Base-by-base conservation (phyloP, 1,139 yeast species). In the Protomyces pachydermus region DNA sequence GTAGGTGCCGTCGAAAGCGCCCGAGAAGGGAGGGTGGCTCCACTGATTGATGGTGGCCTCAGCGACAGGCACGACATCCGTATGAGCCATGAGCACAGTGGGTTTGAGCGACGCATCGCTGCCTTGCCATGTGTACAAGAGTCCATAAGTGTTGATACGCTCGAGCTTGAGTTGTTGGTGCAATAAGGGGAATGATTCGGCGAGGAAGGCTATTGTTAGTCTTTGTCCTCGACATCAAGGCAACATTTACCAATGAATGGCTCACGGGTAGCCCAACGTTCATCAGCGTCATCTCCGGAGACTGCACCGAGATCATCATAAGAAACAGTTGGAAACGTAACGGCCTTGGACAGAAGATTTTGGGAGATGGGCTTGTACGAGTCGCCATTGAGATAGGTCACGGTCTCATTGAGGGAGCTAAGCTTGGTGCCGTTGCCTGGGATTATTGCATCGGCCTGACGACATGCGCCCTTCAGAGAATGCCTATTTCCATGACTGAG, bases 41-140 rank as follows among this genome's bases (percentile, higher is more conserved):
- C 96, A 88, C 58, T 80, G 77, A 46, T 73, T 78, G 53, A 80
- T 72, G 14, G 89, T 82, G 25, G 78, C 84, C 35, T 75, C 73
- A 70, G 84, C 85, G n/a, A 88, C 87, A 0, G 96, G 96, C 14
- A 89, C 96, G 3, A 86, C 88, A 72, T 88, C 96, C 72, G 85
- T 89, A 74, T 89, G 96, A 2, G 93, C 91, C 74, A 85, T 81
- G 53, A 88, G 76, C 73, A 88, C 72, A 14, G 85, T 69, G 4
- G 96, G 96, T 72, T 86, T 84, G 70, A 85, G 76, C 2, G 71
- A 66, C 3, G 73, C 54, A 66, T 84, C 76, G 0, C 81, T 71
- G 25, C 95, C 95, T 68, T 82, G 75, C 86, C 89, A 86, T 34
- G 85, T 81, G 71, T 79, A 84, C 18, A 88, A 80, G 66, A 88